Conservation (phyloP, 2,329 filamentous ascomycete genomes). For the Dactylonectria macrodidyma region DNA sequence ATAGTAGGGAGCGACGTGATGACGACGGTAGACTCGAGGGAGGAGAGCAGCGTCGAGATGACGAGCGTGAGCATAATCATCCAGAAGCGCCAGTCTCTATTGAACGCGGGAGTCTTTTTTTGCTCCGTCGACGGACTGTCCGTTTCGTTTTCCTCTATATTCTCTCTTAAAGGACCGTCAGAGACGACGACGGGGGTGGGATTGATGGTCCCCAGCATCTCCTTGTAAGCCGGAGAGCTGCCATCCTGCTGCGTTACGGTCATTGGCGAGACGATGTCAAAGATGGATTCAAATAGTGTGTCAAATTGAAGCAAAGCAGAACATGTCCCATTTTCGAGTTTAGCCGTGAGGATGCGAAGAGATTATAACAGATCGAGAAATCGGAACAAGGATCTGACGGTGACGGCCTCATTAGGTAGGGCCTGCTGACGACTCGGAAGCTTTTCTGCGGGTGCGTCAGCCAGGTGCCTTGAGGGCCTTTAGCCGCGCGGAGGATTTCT, state of each 20-base stretch:
- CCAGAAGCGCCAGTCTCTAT: conserved; percentile 46
- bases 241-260: not conserved
- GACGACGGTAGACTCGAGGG: conserved; percentile 45
- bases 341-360: not conserved
- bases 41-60: conserved; percentile 40
- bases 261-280: not conserved
- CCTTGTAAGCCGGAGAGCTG: not conserved
- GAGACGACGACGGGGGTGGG: not conserved
- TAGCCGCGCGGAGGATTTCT: not conserved
- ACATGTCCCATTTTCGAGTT: not conserved
- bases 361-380: not conserved
- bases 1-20: conserved; percentile 48
- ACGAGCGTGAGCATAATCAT: conserved; percentile 45
- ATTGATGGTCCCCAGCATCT: not conserved
- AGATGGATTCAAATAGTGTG: not conserved
- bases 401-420: not conserved
- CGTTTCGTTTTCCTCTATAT: not conserved
- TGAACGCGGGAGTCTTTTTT: conserved; percentile 22
- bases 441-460: conserved; percentile 9
- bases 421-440: conserved; percentile 10
- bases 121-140: not conserved
- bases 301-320: not conserved
- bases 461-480: not conserved
- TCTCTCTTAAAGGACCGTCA: not conserved
- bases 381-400: not conserved